These are phyloP conservation scores for Nicotiana obtusifolia DNA, from an alignment of 257 asterid species.

Conservation along the genomic window DNA sequence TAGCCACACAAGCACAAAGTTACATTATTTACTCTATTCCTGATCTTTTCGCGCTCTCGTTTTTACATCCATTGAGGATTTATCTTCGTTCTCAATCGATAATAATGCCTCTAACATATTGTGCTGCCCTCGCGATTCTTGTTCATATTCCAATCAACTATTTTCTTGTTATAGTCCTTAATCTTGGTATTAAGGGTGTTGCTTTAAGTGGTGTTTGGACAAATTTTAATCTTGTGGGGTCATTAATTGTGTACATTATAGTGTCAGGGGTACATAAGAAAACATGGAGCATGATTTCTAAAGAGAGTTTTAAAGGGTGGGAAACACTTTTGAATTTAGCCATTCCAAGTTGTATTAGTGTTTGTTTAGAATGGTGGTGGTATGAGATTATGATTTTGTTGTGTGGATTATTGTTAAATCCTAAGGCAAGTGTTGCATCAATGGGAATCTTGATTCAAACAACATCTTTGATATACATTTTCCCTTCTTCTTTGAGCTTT, in stretches of 20 bases:
- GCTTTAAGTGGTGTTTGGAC: slow-evolving; percentile 56
- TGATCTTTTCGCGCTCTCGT: slow-evolving; percentile 33
- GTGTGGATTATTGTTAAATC: slow-evolving; percentile 42
- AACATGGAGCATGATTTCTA: slow-evolving; percentile 37
- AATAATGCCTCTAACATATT: slow-evolving; percentile 43
- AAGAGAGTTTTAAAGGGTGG: slow-evolving; percentile 34
- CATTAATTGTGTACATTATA: slow-evolving; percentile 28
- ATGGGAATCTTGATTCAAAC: slow-evolving; percentile 64
- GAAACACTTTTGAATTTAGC: slow-evolving; percentile 30
- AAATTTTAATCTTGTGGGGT: slow-evolving; percentile 40
- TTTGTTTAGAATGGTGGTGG: slow-evolving; percentile 71
- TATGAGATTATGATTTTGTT: slow-evolving; percentile 53
- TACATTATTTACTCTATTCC: slow-evolving; percentile 41
- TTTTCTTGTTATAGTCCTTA: slow-evolving; percentile 34
- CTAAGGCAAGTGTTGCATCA: slow-evolving; percentile 50
- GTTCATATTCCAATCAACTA: slow-evolving; percentile 46
- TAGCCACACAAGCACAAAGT: slow-evolving; percentile 37
- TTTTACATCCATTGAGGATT: slow-evolving; percentile 47
- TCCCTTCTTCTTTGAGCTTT: slow-evolving; percentile 54
- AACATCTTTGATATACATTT: slow-evolving; percentile 49
- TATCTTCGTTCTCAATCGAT: slow-evolving; percentile 50
- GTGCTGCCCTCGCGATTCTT: slow-evolving; percentile 31
- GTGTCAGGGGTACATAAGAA: slow-evolving; percentile 27
- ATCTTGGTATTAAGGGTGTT: slow-evolving; percentile 44
- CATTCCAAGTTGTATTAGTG: slow-evolving; percentile 54